Conservation (phyloP, 768 basidiomycete species). For the Dioszegia hungarica region DNA sequence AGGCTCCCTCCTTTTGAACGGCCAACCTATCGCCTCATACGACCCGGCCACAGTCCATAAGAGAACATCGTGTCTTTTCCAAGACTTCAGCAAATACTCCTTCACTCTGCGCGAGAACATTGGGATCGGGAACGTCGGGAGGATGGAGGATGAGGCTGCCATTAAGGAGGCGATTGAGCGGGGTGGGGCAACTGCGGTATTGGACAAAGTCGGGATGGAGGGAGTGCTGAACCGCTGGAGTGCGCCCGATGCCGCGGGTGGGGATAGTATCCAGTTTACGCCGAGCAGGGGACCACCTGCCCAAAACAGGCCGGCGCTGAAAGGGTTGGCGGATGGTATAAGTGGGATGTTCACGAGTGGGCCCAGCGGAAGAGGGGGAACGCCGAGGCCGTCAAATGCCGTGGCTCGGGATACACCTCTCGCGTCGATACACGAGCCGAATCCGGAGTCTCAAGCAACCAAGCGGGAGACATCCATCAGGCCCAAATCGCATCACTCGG, state of each 20-base stretch:
- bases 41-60: slow-evolving; percentile 69
- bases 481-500: too few relatives aligned
- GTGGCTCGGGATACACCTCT: too few relatives aligned
- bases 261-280: background rate
- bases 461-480: too few relatives aligned
- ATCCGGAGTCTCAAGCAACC: too few relatives aligned
- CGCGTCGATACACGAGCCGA: too few relatives aligned
- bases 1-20: slow-evolving; percentile 68
- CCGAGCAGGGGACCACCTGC: too few relatives aligned
- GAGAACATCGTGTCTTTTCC: slow-evolving; percentile 73
- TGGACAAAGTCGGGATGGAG: slow-evolving; percentile 65
- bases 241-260: slow-evolving; percentile 13
- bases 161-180: slow-evolving; percentile 63
- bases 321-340: too few relatives aligned
- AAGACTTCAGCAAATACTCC: slow-evolving; percentile 76
- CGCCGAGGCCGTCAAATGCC: too few relatives aligned
- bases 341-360: too few relatives aligned
- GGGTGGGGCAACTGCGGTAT: slow-evolving; percentile 67
- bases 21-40: slow-evolving; percentile 61
- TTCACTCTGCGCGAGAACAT: slow-evolving; percentile 75
- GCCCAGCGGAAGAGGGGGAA: too few relatives aligned
- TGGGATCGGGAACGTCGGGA: slow-evolving; percentile 73
- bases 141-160: slow-evolving; percentile 57
- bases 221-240: slow-evolving; percentile 59
- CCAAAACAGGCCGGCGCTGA: too few relatives aligned